Conservation (phyloP, 495 filamentous ascomycete species). For the Talaromyces proteolyticus region DNA sequence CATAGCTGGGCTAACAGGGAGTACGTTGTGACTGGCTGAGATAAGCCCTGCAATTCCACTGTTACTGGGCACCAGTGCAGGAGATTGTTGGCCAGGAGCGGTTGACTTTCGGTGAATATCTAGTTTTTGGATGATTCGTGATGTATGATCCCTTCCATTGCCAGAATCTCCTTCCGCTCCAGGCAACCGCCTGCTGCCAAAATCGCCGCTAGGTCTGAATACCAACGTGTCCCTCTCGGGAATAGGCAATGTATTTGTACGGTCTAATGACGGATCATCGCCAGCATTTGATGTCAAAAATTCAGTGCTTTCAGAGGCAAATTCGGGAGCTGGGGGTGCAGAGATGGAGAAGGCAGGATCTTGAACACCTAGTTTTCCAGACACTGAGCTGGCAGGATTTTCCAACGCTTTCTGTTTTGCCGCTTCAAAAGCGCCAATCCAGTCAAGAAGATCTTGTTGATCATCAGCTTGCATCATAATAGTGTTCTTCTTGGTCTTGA, state of each 20-base stretch:
- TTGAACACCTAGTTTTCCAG: slow-evolving; percentile 45
- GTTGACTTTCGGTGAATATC: slow-evolving; percentile 82
- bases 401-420: slow-evolving; percentile 91
- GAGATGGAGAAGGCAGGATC: slow-evolving; percentile 93
- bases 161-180: slow-evolving; percentile 53
- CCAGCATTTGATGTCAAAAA: slow-evolving; percentile 52
- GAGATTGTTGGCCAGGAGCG: slow-evolving; percentile 32
- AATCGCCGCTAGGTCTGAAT: slow-evolving; percentile 67
- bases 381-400: slow-evolving; percentile 57
- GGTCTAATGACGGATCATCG: slow-evolving; percentile 54
- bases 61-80: slow-evolving; percentile 31
- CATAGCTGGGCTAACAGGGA: slow-evolving; percentile 48
- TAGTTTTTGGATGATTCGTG: slow-evolving; percentile 85
- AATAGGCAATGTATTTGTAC: slow-evolving; percentile 59
- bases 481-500: slow-evolving; percentile 93
- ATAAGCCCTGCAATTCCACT: slow-evolving; percentile 86
- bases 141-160: slow-evolving; percentile 67
- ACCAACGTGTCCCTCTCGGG: slow-evolving; percentile 53
- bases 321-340: slow-evolving; percentile 80
- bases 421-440: slow-evolving; percentile 86
- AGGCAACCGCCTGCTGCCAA: slow-evolving; percentile 44
- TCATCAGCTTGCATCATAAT: slow-evolving; percentile 91
- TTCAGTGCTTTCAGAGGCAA: slow-evolving; percentile 71
- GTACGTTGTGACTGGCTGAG: slow-evolving; percentile 74
- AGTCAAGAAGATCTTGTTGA: slow-evolving; percentile 80